A percentile compares a stretch with the other conserved stretches of the same genome.
These are phyloP conservation scores for Pythium aristosporum DNA, from an alignment of 352 stramenopile species.

Conservation along the genomic window DNA sequence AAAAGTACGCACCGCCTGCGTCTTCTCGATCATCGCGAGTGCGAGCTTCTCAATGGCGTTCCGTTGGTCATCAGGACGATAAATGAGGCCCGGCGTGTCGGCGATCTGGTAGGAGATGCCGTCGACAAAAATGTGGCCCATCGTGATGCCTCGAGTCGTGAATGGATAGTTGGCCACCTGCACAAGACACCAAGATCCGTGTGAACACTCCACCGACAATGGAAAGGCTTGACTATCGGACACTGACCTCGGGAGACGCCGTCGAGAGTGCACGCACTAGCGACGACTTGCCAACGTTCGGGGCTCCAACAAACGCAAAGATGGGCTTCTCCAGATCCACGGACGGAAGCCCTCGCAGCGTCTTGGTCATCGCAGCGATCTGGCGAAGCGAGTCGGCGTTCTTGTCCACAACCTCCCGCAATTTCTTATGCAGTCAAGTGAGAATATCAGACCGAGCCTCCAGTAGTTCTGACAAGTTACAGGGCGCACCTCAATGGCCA, in stretches of 20 bases:
- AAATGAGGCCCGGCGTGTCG: conserved; percentile 56
- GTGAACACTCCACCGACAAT: too few species aligned
- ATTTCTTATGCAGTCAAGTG: conserved; percentile 9
- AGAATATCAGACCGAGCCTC: neutral
- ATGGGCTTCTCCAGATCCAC: conserved; percentile 81
- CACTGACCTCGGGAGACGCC: conserved; percentile 67
- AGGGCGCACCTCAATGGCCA: conserved; percentile 62
- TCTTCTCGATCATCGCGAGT: conserved; percentile 42
- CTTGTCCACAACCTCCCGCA: conserved; percentile 25
- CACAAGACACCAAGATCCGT: neutral
- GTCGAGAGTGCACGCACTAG: conserved; percentile 78
- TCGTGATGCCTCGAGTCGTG: conserved; percentile 84
- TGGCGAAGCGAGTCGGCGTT: conserved; percentile 29
- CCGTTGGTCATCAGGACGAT: conserved; percentile 33
- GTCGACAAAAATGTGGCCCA: conserved; percentile 86
- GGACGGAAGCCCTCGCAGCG: conserved; percentile 67
- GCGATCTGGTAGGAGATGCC: conserved; percentile 85
- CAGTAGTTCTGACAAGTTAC: neutral
- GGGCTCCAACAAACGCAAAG: conserved; percentile 81
- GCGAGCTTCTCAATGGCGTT: conserved; percentile 47
- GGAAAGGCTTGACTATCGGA: neutral
- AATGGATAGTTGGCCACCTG: conserved; percentile 89
- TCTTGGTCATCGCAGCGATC: conserved; percentile 39
- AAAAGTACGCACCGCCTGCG: conserved; percentile 29
- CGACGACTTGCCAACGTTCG: conserved; percentile 87